Base-by-base conservation (phyloP, 164 flowering plant genomes). In the Litsea cubeba region DNA sequence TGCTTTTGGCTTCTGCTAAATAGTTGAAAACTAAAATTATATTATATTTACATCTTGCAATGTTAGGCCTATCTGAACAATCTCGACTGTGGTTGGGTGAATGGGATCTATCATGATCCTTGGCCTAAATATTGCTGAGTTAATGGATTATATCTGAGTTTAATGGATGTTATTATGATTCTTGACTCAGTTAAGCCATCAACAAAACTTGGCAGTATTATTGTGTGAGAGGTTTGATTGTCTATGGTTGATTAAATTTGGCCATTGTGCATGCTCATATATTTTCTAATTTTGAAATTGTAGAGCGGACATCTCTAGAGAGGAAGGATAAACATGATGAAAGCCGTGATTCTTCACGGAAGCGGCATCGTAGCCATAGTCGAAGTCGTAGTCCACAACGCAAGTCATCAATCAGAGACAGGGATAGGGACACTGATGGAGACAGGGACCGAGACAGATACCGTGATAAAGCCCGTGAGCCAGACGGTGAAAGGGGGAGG, bases 301-400 rank as follows among this genome's bases (percentile, higher is more conserved):
- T 88, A 92, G 97, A 76, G 81, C 81, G 83, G 78, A 72, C 86
- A 65, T 83, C 85, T 51, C 68, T 79, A 24, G 96, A 89, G 83
- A 85, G 90, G 79, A 87, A 85, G 74, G 92, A 88, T 12, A 84
- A 83, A 76, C 83, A 79, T 40, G 94, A 83, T 76, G 91, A 89
- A 74, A 71, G 78, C 12, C 91, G 74, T 67, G 95, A 90, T 1
- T 78, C 85, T 65, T 85, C 91, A 60, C 87, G 88, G 80, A 95
- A 93, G 81, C 87, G 96, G 32, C 87, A 81, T 71, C 89, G 92
- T 20, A 90, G 94, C 72, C 81, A 60, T 65, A 92, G 97, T 79
- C 74, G 77, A 75, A 91, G 93, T 71, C 79, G 72, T 24, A 95
- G 98, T 79, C 98, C 98, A 28, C 89, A 74, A 26, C 79, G 85